phyloP scores from a whole-genome alignment of 1,284 basidiomycete genomes.

The Rhodotorula sp. region DNA sequence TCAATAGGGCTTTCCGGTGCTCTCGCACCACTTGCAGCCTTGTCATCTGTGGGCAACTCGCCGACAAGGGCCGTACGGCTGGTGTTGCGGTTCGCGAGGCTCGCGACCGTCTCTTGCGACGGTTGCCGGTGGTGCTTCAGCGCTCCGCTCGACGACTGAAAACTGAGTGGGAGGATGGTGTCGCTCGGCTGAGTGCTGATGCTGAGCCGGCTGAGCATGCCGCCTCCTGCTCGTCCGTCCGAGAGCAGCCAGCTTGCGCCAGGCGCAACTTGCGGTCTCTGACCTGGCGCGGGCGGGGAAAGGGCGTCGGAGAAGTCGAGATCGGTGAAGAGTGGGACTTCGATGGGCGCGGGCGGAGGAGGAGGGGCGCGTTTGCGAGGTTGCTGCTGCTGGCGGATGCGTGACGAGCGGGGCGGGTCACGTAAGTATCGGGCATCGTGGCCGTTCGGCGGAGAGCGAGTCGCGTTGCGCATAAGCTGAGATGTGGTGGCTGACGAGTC shows the following conservation, averaged over 20 bases:
- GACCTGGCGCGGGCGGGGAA: background rate
- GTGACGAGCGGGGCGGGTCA: slow-evolving; percentile 3
- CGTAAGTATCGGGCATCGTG: slow-evolving; percentile 5
- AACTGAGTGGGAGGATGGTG: background rate
- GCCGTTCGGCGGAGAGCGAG: background rate
- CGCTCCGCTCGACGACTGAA: background rate
- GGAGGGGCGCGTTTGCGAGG: slow-evolving; percentile 21
- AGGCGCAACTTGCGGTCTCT: background rate
- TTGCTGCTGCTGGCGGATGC: background rate
- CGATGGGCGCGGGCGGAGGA: slow-evolving; percentile 32
- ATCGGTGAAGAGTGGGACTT: slow-evolving; percentile 32
- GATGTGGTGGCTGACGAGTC: slow-evolving; percentile 4
- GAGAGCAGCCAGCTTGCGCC: slow-evolving; percentile 3
- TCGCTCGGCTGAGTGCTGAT: background rate
- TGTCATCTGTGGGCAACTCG: background rate
- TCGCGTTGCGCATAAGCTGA: background rate
- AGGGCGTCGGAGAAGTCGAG: slow-evolving; percentile 28
- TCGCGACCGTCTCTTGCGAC: background rate
- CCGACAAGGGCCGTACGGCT: background rate
- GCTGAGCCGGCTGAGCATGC: slow-evolving; percentile 7
- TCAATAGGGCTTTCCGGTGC: background rate
- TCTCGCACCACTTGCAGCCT: background rate
- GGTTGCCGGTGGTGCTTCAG: background rate
- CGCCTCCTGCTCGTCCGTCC: background rate
- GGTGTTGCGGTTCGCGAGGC: background rate